Base-by-base conservation (phyloP, 2,329 filamentous ascomycete genomes). In the Cytospora leucostoma region DNA sequence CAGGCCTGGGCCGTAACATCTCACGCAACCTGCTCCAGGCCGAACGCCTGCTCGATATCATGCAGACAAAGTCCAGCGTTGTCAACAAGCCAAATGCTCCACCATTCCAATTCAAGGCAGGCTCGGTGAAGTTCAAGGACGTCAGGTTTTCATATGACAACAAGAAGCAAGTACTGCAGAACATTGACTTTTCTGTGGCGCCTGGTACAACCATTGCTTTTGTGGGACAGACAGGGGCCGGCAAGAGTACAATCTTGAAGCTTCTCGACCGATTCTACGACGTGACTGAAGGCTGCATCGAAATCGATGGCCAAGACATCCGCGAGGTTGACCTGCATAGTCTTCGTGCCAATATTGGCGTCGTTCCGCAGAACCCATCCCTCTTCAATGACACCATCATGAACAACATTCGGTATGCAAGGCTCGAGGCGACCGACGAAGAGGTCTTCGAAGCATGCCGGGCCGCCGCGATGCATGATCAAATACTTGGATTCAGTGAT, bases 181-280 rank as follows among this genome's bases (percentile, higher is more conserved):
- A 80, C 50, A 74, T 87, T 64, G 81, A 77, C 65, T 79, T 88
- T 65, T 75, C 76, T 40, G 79, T 82, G 37, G 73, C 8, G 77
- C 81, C 4, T 82, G 85, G 15, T 80, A 79, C 63, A 32, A 65
- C 64, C 13, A 58, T 65, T 17, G 64, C 64, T 12, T 84, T 87
- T 72, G 84, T 87, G 10, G 84, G 85, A 12, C 79, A 83, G 52
- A 87, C 84, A 12, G 84, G 84, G 27, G 83, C 84, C 12, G 84
- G 84, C 40, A 86, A 86, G 67, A 85, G 83, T 1, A 86, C 84
- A 1, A 78, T 84, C 35, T 71, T 86, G 49, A 85, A 84, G 69
- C 77, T 87, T n/a, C 74, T 87, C 7, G 80, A 83, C 68, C 82
- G 84, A 1, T 85, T 84, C 68, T 87, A 87, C 70, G 83, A 87